These are phyloP conservation scores for Telfairia occidentalis DNA, from an alignment of 331 rosid species.

Conservation along the genomic window DNA sequence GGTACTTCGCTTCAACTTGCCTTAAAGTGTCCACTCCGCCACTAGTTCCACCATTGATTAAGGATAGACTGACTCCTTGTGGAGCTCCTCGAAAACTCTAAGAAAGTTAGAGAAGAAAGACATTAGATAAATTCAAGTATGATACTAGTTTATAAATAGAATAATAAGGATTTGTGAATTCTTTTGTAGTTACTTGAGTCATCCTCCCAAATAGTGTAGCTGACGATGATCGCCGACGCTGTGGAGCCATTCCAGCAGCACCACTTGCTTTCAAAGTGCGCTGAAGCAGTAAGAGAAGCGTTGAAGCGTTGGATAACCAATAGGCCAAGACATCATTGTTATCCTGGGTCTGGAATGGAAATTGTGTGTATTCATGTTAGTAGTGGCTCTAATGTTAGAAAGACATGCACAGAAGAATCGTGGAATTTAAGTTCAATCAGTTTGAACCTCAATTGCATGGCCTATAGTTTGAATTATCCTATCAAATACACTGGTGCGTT, in stretches of 20 bases:
- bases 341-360: conserved; percentile 58
- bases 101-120: conserved; percentile 14
- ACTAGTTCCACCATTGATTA: conserved; percentile 65
- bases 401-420: conserved; percentile 19
- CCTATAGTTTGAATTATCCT: conserved; percentile 87
- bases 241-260: conserved; percentile 97
- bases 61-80: conserved; percentile 73
- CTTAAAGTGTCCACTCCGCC: conserved; percentile 75
- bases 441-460: conserved; percentile 66
- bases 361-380: background rate
- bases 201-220: conserved; percentile 91
- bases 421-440: background rate
- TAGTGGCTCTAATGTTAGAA: background rate
- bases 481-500: conserved; percentile 81
- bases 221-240: conserved; percentile 72
- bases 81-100: conserved; percentile 88
- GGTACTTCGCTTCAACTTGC: conserved; percentile 96
- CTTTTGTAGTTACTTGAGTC: conserved; percentile 57
- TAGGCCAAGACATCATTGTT: conserved; percentile 73
- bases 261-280: conserved; percentile 94
- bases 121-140: conserved; percentile 3
- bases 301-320: conserved; percentile 89
- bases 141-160: background rate
- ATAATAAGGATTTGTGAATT: conserved; percentile 12
- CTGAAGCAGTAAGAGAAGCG: conserved; percentile 79